Percentiles rank a stretch among this genome's conserved stretches.
phyloP scores from a whole-genome alignment of 2,329 filamentous ascomycete species.

The Coleophoma cylindrospora region DNA sequence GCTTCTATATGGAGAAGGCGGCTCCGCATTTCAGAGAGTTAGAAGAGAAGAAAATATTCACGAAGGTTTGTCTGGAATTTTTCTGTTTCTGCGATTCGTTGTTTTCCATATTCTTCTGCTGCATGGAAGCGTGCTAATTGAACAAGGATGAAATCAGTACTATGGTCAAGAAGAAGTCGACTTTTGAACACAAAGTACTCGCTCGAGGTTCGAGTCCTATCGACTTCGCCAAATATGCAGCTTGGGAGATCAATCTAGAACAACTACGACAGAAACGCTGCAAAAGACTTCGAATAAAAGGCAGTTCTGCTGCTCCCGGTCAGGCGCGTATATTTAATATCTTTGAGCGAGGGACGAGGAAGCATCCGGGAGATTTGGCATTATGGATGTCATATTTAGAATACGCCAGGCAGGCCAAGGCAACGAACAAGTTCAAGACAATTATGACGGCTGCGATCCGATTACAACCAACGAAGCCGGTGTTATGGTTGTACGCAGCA shows the following conservation, averaged over 20 bases:
- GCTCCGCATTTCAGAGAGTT: conserved; percentile 91
- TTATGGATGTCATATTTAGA: conserved; percentile 90
- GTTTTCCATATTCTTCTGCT: too few relatives aligned
- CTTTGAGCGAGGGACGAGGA: conserved; percentile 78
- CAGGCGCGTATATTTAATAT: conserved; percentile 84
- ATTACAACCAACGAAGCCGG: conserved; percentile 77
- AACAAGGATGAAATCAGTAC: conserved; percentile 78
- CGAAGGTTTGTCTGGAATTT: conserved; percentile 47
- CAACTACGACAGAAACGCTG: conserved; percentile 76
- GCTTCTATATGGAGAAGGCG: conserved; percentile 88
- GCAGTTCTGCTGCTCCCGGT: conserved; percentile 60
- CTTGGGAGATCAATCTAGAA: conserved; percentile 67
- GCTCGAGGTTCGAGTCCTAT: conserved; percentile 69
- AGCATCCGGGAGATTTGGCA: conserved; percentile 74
- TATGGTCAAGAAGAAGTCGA: conserved; percentile 84
- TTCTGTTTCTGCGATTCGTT: too few relatives aligned
- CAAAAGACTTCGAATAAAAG: conserved; percentile 71
- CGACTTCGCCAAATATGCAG: conserved; percentile 82
- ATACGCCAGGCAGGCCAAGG: conserved; percentile 67
- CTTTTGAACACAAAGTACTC: conserved; percentile 88
- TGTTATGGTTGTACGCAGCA: conserved; percentile 81
- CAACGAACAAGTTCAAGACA: conserved; percentile 60
- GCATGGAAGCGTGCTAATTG: too few relatives aligned
- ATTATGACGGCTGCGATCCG: conserved; percentile 67
- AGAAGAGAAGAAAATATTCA: conserved; percentile 88